Conservation (phyloP, 164 flowering plant genomes). For the Piper betle region DNA sequence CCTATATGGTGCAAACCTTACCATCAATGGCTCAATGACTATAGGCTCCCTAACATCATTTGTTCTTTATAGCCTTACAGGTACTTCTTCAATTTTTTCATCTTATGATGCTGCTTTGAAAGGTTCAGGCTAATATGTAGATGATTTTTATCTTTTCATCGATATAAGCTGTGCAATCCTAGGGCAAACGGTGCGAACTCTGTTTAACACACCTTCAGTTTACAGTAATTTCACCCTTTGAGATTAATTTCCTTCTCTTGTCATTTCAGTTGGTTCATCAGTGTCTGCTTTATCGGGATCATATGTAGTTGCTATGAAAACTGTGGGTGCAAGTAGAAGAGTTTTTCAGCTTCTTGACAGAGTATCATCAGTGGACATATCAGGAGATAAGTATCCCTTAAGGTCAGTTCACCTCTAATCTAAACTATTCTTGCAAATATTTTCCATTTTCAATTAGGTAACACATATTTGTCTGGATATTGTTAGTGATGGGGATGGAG, state of each 20-base stretch:
- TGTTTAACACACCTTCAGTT: neutral
- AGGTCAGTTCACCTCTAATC: constrained; percentile 34
- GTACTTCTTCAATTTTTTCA: constrained; percentile 14
- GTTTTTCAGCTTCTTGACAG: constrained; percentile 96
- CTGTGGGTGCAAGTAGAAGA: constrained; percentile 96
- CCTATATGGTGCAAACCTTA: constrained; percentile 80
- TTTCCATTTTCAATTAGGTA: neutral
- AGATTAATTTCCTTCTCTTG: neutral
- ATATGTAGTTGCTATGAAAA: constrained; percentile 90
- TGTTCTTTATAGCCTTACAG: constrained; percentile 64
- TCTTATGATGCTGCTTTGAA: neutral
- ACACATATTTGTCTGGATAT: neutral
- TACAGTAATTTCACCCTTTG: neutral
- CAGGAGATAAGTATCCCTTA: constrained; percentile 72
- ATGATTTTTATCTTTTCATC: too few species aligned
- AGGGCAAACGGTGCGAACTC: neutral
- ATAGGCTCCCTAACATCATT: constrained; percentile 59
- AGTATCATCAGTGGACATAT: constrained; percentile 58
- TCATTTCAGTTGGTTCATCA: constrained; percentile 73
- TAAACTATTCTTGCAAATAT: neutral
- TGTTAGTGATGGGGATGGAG: constrained; percentile 68
- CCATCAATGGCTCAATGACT: constrained; percentile 73
- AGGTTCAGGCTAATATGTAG: too few species aligned
- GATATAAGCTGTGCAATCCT: too few species aligned
- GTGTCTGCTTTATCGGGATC: constrained; percentile 73